Evolutionary conservation across 345 rosid species (phyloP).

Genomic region (Firmiana major): DNA sequence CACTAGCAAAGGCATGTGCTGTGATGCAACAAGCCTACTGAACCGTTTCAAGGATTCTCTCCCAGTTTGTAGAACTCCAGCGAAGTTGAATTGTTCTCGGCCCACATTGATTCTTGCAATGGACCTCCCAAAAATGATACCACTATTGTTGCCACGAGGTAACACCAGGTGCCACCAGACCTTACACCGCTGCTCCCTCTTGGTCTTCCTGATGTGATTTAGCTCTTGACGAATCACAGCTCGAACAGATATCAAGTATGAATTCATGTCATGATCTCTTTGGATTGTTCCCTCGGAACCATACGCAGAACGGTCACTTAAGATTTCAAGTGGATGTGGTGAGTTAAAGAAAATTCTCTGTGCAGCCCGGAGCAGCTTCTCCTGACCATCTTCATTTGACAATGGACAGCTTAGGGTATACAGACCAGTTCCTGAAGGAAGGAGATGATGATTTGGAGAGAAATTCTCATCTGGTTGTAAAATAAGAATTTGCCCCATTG

Average conservation of each 20-base stretch:
- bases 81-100: slow-evolving; percentile 44
- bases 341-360: slow-evolving; percentile 71
- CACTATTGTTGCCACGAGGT: slow-evolving; percentile 15
- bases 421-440: slow-evolving; percentile 89
- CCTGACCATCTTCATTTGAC: slow-evolving; percentile 39
- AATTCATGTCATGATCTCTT: slow-evolving; percentile 89
- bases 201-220: slow-evolving; percentile 52
- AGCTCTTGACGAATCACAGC: slow-evolving; percentile 66
- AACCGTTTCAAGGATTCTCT: slow-evolving; percentile 63
- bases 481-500: slow-evolving; percentile 93
- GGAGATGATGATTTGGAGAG: slow-evolving; percentile 84
- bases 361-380: slow-evolving; percentile 68
- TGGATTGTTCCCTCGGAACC: slow-evolving; percentile 83
- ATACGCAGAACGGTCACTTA: slow-evolving; percentile 76
- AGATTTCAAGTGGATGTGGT: slow-evolving; percentile 97
- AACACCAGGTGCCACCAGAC: slow-evolving; percentile 53
- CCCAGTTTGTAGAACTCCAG: slow-evolving; percentile 58
- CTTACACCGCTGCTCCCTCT: slow-evolving; percentile 48
- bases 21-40: slow-evolving; percentile 69
- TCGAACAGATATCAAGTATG: slow-evolving; percentile 66
- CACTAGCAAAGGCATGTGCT: slow-evolving; percentile 79
- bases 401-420: slow-evolving; percentile 47
- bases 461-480: slow-evolving; percentile 88
- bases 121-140: slow-evolving; percentile 34
- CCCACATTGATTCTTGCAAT: slow-evolving; percentile 20